Evolutionary conservation across 345 rosid species (phyloP), one percentile per base, ranked within the genome.

Genomic region (Camelina sativa): DNA sequence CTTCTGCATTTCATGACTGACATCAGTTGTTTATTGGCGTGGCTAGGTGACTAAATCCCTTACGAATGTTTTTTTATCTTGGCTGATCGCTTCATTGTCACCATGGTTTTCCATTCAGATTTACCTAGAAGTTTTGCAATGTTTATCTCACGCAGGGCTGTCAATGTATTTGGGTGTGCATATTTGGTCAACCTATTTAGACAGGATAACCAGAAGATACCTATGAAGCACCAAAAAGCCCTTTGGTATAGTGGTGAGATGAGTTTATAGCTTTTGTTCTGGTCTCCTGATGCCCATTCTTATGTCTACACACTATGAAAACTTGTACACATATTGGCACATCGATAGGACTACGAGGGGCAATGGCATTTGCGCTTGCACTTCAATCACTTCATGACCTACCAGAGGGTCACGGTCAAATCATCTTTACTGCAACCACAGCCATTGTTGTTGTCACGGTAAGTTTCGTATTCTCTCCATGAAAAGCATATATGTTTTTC

Each of bases 291-390:
- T 61, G 40, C 46, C 52, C 47, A 25, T 62, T 69, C 22, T 46
- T 65, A 12, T 47, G 22, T 78, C 77, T 62, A 37, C 11, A 38
- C 46, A 23, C 67, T 51, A 35, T 60, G 55, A 35, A 58, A 58
- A 68, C 48, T 53, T 59, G 17, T 62, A 60, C 75, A 63, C 20
- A 41, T 74, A 8, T 83, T 81, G 68, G 48, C 74, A 50, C 64
- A 20, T 76, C 41, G 30, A 23, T 80, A 91, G 97, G 97, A 37
- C 95, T 91, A 81, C 78, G 95, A 80, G 97, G 98, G 53, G 98
- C 98, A 20, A 94, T 94, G 98, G 98, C 97, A 22, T 94, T 94
- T 87, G 98, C 98, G 32, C 96, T 94, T 84, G 98, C 98, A 54
- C 83, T 94, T 83, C 97, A 94, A 76, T 89, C 98, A 13, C 78